These are phyloP conservation scores for Xanthoconium stramineum DNA, from an alignment of 768 basidiomycete species.

Conservation along the genomic window DNA sequence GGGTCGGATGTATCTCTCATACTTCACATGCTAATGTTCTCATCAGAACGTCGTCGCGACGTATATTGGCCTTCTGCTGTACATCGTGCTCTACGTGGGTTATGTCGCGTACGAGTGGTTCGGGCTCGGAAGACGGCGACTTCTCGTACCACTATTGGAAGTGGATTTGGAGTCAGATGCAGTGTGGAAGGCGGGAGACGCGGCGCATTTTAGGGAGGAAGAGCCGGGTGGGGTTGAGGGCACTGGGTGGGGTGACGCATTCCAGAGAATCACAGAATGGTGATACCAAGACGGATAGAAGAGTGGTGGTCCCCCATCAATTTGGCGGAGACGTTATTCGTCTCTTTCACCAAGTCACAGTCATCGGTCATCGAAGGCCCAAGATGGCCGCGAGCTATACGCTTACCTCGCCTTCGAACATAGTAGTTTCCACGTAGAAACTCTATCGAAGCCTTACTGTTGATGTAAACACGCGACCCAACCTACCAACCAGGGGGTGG, in stretches of 20 bases:
- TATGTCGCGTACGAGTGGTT: slow-evolving; percentile 41
- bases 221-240: neutral
- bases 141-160: slow-evolving; percentile 41
- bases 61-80: slow-evolving; percentile 50
- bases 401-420: too few relatives aligned
- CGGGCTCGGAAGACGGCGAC: slow-evolving; percentile 24
- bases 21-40: too few relatives aligned
- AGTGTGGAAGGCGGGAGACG: slow-evolving; percentile 50
- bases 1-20: too few relatives aligned
- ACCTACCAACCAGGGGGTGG: too few relatives aligned
- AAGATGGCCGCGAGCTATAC: too few relatives aligned
- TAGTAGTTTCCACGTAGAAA: too few relatives aligned
- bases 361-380: too few relatives aligned
- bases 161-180: slow-evolving; percentile 55
- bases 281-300: neutral
- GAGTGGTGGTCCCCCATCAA: too few relatives aligned
- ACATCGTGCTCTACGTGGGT: slow-evolving; percentile 43
- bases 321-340: too few relatives aligned
- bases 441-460: too few relatives aligned
- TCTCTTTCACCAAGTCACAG: too few relatives aligned
- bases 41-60: slow-evolving; percentile 52
- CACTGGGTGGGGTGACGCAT: slow-evolving; percentile 1
- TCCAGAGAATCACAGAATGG: neutral
- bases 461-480: too few relatives aligned
- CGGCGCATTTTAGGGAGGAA: slow-evolving; percentile 33